Evolutionary conservation across 2,329 filamentous ascomycete species (phyloP), one percentile per base, ranked within the genome.

Genomic region (Fusarium sp.): DNA sequence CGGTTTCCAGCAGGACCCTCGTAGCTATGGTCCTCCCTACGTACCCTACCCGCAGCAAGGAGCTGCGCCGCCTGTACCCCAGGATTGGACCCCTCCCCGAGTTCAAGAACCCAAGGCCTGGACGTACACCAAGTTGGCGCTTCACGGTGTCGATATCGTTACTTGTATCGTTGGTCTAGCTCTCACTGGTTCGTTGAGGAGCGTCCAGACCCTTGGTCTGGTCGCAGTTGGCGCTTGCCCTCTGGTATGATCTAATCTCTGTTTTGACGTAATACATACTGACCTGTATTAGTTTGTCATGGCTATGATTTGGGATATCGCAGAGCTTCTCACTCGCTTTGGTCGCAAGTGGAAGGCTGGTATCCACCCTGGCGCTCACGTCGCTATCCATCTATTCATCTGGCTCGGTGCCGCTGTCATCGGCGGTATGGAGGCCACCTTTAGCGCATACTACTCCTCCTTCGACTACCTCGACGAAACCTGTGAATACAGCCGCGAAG

Each of bases 321-420:
- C 79, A 30, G 83, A 85, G 46, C 67, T 83, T 49, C 71, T 83
- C 57, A 80, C 77, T 27, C 76, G 81, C 20, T 75, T 69, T 37
- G 59, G 75, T 18, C 80, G 80, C 40, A 77, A 75, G 9, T 76
- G 72, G 51, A 73, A 77, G 25, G 67, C 67, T 6, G 80, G 81
- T 40, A 81, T 84, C 22, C 81, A 83, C 55, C 82, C 83, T 1
- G 83, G 81, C 27, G 80, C 79, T 10, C 82, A 84, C 48, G 80
- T 85, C 34, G 81, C 74, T 55, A 42, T 83, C 16, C 81, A 80
- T 32, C 80, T 85, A 4, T 52, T 84, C 64, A 74, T 84, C 57
- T 84, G 81, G 79, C 67, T 84, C 9, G 60, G 73, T 24, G 74
- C 77, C n/a, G 47, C 73, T 40, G 29, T 76, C 14, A 61, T 77